A percentile compares a stretch with the other conserved stretches of the same genome.
phyloP scores from a whole-genome alignment of 2,329 filamentous ascomycete genomes.

The Arthrobotrys sinensis region DNA sequence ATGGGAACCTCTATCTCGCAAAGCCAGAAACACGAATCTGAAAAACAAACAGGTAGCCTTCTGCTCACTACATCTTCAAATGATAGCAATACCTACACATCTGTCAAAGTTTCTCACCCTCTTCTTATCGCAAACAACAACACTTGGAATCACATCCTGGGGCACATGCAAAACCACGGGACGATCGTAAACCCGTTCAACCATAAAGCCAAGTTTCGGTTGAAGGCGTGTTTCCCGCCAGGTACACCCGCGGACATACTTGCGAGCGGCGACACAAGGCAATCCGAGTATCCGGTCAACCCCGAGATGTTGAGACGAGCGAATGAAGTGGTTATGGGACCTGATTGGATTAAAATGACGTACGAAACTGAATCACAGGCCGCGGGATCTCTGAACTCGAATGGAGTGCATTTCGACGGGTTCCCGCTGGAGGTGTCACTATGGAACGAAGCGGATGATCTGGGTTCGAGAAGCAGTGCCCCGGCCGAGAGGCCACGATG shows the following conservation, averaged over 20 bases:
- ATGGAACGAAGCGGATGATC: constrained; percentile 49
- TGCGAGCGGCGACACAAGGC: constrained; percentile 48
- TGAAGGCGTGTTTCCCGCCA: constrained; percentile 51
- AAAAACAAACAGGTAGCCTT: constrained; percentile 11
- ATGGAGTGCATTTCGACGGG: constrained; percentile 52
- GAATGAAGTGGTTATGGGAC: constrained; percentile 56
- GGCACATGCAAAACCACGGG: constrained; percentile 53
- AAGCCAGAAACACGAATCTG: constrained; percentile 23
- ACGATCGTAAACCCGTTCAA: constrained; percentile 58
- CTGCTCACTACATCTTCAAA: constrained; percentile 8
- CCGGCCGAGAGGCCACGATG: constrained; percentile 45
- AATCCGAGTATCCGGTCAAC: constrained; percentile 52
- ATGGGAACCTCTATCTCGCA: constrained; percentile 3
- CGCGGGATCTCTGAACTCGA: constrained; percentile 36
- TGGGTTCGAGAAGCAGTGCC: constrained; percentile 27
- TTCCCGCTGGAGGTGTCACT: constrained; percentile 48
- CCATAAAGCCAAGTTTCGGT: constrained; percentile 44
- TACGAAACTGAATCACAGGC: constrained; percentile 55
- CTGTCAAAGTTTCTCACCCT: constrained; percentile 46
- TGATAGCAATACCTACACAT: constrained; percentile 43
- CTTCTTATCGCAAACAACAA: constrained; percentile 54
- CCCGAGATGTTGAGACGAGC: constrained; percentile 50
- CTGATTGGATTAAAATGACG: constrained; percentile 58
- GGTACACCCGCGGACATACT: constrained; percentile 50
- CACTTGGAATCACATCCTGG: constrained; percentile 51